phyloP scores from a whole-genome alignment of 352 stramenopile genomes.

The Pythium phragmitis region DNA sequence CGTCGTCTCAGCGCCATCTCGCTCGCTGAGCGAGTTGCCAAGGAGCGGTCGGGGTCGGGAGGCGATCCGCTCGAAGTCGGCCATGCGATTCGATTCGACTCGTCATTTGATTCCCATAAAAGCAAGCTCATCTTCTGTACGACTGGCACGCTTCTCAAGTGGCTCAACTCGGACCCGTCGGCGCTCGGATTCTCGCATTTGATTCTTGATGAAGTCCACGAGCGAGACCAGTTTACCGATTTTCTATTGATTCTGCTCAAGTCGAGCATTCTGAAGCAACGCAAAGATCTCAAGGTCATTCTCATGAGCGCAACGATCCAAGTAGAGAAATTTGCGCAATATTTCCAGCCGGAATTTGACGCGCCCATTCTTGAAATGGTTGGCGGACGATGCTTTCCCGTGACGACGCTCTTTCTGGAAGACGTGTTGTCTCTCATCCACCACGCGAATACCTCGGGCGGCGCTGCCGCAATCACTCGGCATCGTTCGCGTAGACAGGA shows the following conservation, averaged over 20 bases:
- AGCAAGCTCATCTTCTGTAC: slow-evolving; percentile 97
- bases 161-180: slow-evolving; percentile 73
- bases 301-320: slow-evolving; percentile 97
- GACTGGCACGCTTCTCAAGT: slow-evolving; percentile 91
- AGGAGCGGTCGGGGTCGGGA: slow-evolving; percentile 58
- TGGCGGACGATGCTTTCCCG: slow-evolving; percentile 84
- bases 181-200: slow-evolving; percentile 89
- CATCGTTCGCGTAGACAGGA: slow-evolving; percentile 3
- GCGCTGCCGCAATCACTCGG: slow-evolving; percentile 11
- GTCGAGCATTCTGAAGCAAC: slow-evolving; percentile 77
- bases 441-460: slow-evolving; percentile 19
- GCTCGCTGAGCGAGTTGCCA: slow-evolving; percentile 82
- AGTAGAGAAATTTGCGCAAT: slow-evolving; percentile 90
- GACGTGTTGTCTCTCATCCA: slow-evolving; percentile 59
- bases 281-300: slow-evolving; percentile 88
- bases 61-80: slow-evolving; percentile 80
- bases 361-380: slow-evolving; percentile 79
- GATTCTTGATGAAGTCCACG: slow-evolving; percentile 96
- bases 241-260: slow-evolving; percentile 95
- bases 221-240: slow-evolving; percentile 95
- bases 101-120: slow-evolving; percentile 56
- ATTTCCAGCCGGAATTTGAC: slow-evolving; percentile 82
- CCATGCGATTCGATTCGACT: slow-evolving; percentile 93
- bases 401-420: slow-evolving; percentile 94
- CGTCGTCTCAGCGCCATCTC: slow-evolving; percentile 90